phyloP scores from a whole-genome alignment of 75 land plant species.

The Adiantum capillusveneris region DNA sequence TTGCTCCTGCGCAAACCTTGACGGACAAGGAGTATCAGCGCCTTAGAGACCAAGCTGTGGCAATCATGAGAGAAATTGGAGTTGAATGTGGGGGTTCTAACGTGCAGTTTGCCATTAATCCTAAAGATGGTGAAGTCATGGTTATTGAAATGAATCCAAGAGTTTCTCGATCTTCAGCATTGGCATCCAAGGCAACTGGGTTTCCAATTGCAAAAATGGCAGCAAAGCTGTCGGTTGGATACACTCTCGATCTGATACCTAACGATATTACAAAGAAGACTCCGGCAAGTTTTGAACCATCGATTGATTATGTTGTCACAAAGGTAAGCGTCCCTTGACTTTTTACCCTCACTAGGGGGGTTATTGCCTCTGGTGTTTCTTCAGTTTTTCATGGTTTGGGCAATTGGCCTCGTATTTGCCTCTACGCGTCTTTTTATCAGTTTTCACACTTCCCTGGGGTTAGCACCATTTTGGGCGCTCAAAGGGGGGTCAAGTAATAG shows the following conservation, averaged over 20 bases:
- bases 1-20: conserved; percentile 97
- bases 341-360: no score
- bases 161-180: conserved; percentile 89
- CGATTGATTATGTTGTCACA: conserved; percentile 98
- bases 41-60: conserved; percentile 78
- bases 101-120: conserved; percentile 98
- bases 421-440: no score
- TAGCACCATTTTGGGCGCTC: no score
- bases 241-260: conserved; percentile 93
- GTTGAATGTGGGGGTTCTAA: conserved; percentile 99
- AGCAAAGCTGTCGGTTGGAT: conserved; percentile 94
- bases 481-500: no score
- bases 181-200: conserved; percentile 98
- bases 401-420: no score
- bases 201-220: conserved; percentile 99
- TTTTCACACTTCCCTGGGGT: no score
- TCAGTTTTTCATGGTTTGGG: no score
- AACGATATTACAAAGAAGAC: conserved; percentile 98
- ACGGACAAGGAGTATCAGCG: conserved; percentile 98
- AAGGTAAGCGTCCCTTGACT: no score
- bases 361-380: no score
- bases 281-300: conserved; percentile 99
- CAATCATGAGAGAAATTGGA: conserved; percentile 95
- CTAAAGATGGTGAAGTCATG: conserved; percentile 97
- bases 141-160: conserved; percentile 99